phyloP scores from a whole-genome alignment of 2,329 filamentous ascomycete species.

The Cladophialophora chaetospira region DNA sequence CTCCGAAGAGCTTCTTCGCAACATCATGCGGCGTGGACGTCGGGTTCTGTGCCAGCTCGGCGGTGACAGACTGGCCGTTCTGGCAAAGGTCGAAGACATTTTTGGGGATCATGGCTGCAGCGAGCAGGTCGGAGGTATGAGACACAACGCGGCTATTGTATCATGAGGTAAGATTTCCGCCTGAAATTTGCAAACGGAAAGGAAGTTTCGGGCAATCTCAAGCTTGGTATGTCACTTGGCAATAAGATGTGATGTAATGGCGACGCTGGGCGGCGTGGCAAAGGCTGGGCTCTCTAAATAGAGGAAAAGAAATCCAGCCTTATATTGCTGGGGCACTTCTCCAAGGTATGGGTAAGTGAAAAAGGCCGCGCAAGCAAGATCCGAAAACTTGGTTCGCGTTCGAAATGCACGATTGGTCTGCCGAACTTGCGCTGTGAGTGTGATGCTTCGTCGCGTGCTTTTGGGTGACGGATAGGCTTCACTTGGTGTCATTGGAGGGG shows the following conservation, averaged over 20 bases:
- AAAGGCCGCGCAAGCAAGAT: neutral
- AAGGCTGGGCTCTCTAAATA: neutral
- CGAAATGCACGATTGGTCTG: neutral
- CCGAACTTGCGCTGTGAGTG: neutral
- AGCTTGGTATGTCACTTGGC: too few relatives aligned
- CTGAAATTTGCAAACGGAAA: too few relatives aligned
- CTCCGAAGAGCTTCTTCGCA: conserved; percentile 58
- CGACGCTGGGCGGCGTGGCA: neutral
- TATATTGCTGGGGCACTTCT: neutral
- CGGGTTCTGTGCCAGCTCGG: conserved; percentile 58
- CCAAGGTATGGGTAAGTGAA: neutral
- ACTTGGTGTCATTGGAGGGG: neutral
- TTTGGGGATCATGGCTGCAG: conserved; percentile 35
- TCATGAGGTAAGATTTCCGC: neutral
- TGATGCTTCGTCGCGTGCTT: neutral
- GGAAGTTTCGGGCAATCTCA: neutral
- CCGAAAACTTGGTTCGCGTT: neutral
- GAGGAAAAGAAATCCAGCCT: neutral
- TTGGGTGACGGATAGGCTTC: neutral
- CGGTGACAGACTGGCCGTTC: conserved; percentile 58
- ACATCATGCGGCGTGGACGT: conserved; percentile 55
- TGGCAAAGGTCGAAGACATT: conserved; percentile 57
- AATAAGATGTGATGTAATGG: neutral
- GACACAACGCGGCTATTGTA: neutral
- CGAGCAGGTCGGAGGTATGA: neutral